Evolutionary conservation across 495 filamentous ascomycete genomes (phyloP).

Genomic region (Articulospora tetracladia): DNA sequence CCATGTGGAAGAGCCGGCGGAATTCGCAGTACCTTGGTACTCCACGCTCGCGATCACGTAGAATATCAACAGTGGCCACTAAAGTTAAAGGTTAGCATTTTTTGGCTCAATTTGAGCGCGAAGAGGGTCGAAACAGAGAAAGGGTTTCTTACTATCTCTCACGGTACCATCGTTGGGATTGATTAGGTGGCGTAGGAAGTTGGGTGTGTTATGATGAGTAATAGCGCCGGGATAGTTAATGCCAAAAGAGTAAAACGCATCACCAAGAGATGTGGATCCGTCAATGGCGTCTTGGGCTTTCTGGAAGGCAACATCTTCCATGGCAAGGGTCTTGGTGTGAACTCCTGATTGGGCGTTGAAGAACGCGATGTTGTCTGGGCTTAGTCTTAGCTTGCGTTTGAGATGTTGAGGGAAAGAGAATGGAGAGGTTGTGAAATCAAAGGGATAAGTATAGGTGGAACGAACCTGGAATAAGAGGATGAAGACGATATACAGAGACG

Average conservation of each 20-base stretch:
- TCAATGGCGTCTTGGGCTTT: slow-evolving; percentile 31
- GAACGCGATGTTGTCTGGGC: slow-evolving; percentile 36
- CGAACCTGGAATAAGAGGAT: slow-evolving; percentile 34
- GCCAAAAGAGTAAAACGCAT: slow-evolving; percentile 42
- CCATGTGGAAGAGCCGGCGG: slow-evolving; percentile 37
- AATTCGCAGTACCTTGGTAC: slow-evolving; percentile 43
- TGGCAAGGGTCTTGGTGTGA: slow-evolving; percentile 29
- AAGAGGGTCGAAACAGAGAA: too few species aligned
- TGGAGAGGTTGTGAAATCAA: too few species aligned
- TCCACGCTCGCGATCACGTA: slow-evolving; percentile 42
- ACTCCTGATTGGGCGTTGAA: slow-evolving; percentile 28
- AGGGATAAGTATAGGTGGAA: too few species aligned
- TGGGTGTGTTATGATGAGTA: slow-evolving; percentile 35
- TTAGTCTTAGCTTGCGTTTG: background rate
- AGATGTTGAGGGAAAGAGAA: background rate
- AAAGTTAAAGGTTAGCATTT: too few species aligned
- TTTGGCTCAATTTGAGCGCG: too few species aligned
- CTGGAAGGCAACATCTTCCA: slow-evolving; percentile 28
- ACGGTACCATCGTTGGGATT: slow-evolving; percentile 28
- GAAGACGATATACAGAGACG: slow-evolving; percentile 39
- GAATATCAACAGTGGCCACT: slow-evolving; percentile 40
- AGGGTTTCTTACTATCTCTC: too few species aligned
- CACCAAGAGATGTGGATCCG: slow-evolving; percentile 29
- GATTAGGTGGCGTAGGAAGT: slow-evolving; percentile 33
- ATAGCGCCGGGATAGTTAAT: slow-evolving; percentile 43